Evolutionary conservation across 1,284 basidiomycete species (phyloP), one percentile per base, ranked within the genome.

Genomic region (Cutaneotrichosporon cyanovorans): DNA sequence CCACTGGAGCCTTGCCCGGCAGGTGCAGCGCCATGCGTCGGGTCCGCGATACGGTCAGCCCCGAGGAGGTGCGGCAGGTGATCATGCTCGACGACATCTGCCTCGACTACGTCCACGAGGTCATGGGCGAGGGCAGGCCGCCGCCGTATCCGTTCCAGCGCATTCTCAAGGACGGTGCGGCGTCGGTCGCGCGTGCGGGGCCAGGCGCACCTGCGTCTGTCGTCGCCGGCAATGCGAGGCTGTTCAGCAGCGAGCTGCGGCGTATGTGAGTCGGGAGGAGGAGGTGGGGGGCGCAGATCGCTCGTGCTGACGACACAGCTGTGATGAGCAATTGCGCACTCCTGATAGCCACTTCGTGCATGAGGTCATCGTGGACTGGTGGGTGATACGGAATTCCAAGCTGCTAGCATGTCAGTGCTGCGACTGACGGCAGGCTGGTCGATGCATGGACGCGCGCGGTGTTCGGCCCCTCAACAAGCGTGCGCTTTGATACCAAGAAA

Each of bases 71-170:
- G 20, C 44, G 37, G 2, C 30, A 39, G 32, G 44, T 45, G 25
- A 37, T 21, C 37, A 32, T 39, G 28, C 37, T 45, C 11, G 44
- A 45, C 37, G 44, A 45, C 37, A 38, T 45, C n/a, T 30, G 30
- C n/a, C 5, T 45, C 10, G 44, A 45, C 12, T 30, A 33, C n/a
- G 37, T 45, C 5, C 37, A 39, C 37, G 37, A 39, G 16, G 19
- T 45, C 31, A 33, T 19, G 25, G 37, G 30, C 5, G 33, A 23
- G 14, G 18, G 23, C 16, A 23, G 22, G 4, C n/a, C 25, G 7
- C 33, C 42, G 11, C 42, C 42, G 6, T 43, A 43, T 19, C 7
- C 33, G 15, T 43, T 43, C 42, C 25, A 43, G 15, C 42, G 42
- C 22, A 43, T 43, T 14, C 28, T 43, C 16, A 35, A 43, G 23